Base-by-base conservation (phyloP, 257 asterid genomes). In the Orobanche coerulescens region DNA sequence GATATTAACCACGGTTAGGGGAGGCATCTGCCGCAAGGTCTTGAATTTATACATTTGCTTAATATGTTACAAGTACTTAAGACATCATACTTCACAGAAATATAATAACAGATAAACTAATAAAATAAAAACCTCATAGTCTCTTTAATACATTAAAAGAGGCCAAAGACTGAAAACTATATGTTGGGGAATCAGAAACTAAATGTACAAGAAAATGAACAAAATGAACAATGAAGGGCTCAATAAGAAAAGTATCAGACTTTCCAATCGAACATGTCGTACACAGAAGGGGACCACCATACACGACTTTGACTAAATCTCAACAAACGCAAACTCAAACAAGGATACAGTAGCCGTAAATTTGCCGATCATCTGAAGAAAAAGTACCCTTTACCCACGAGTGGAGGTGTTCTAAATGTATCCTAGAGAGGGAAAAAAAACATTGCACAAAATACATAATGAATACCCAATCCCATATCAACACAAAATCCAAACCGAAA, bases 231-330 rank as follows among this genome's bases (percentile, higher is more conserved):
- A 6, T 4, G 16, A 10, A 23, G 33, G 44, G 59, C 36, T 34
- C 0, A 23, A 49, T 4, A 37, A 8, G 44, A 61, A 51, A 61
- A 34, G 61, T n/a, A 42, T 20, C 64, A 36, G 42, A 9, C 33
- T n/a, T 55, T 58, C 55, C 5, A 66, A 59, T 43, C 15, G 62
- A 61, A 74, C 68, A 19, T 31, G 62, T 25, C 68, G 72, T 73
- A 74, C 69, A 76, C 86, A 81, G 65, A 65, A 71, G 76, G 76
- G 44, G 61, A 61, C 75, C 46, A 51, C 23, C 19, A 47, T 58
- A 26, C 18, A 46, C 24, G 53, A 13, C 16, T 58, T 28, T 53
- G 52, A 65, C 81, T 66, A 69, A 59, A 67, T 57, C 55, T 65
- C 52, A 69, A 73, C 73, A 73, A 62, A 74, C 53, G 68, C 68